Conservation (phyloP, 2,329 filamentous ascomycete genomes). For the Monilinia vaccinii-corymbosi region DNA sequence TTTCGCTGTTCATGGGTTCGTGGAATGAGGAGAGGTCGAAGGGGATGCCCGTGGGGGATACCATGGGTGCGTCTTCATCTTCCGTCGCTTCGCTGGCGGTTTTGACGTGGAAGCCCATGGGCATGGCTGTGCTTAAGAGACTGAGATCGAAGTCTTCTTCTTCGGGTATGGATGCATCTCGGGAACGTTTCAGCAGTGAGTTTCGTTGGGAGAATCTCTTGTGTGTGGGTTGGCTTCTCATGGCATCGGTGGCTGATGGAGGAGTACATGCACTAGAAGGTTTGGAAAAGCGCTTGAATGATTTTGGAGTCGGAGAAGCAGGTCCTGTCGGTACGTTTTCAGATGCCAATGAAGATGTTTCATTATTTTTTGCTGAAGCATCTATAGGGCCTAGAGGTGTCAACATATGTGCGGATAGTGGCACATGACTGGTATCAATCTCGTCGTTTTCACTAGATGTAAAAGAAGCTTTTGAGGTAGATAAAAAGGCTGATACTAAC, state of each 20-base stretch:
- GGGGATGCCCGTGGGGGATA: constrained; percentile 10
- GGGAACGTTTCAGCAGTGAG: constrained; percentile 15
- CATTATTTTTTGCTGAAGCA: constrained; percentile 4
- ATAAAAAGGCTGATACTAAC: not conserved
- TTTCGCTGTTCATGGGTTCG: constrained; percentile 18
- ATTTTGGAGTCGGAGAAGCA: constrained; percentile 8
- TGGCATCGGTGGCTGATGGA: not conserved
- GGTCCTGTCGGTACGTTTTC: constrained; percentile 18
- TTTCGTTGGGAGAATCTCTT: constrained; percentile 16
- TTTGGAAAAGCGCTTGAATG: not conserved
- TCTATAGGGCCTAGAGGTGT: constrained; percentile 1
- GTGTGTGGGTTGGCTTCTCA: not conserved
- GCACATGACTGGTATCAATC: constrained; percentile 23
- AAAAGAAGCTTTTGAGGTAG: not conserved
- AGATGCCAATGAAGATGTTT: constrained; percentile 13
- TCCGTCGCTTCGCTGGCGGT: constrained; percentile 18
- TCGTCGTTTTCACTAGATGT: constrained; percentile 13
- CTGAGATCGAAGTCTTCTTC: constrained; percentile 28
- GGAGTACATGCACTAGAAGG: not conserved
- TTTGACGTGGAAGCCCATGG: constrained; percentile 19
- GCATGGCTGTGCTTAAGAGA: constrained; percentile 21
- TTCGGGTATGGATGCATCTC: constrained; percentile 22
- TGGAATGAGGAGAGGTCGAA: constrained; percentile 25
- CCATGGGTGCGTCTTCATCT: constrained; percentile 11
- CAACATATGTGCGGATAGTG: constrained; percentile 10